These are phyloP conservation scores for Beauveria brongniartii DNA, from an alignment of 2,329 filamentous ascomycete species.

Conservation along the genomic window DNA sequence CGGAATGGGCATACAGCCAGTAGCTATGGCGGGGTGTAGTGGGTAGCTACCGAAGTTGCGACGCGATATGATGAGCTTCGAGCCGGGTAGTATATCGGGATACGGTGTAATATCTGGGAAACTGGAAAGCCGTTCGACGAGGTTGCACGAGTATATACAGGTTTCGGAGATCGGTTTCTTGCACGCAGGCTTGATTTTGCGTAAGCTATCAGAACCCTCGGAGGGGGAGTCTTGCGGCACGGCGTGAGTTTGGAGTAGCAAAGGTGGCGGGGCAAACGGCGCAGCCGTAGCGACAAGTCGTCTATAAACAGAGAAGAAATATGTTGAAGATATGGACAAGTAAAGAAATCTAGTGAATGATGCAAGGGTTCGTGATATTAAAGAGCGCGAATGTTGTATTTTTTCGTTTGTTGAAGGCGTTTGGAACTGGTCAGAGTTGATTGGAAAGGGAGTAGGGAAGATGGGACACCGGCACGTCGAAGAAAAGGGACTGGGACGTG, in stretches of 20 bases:
- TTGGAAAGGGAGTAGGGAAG: neutral
- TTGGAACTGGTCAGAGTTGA: neutral
- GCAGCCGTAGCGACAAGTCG: neutral
- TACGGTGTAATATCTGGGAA: neutral
- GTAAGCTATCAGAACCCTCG: neutral
- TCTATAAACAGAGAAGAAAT: neutral
- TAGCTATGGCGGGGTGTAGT: slow-evolving; percentile 10
- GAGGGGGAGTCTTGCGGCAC: neutral
- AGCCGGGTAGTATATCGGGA: neutral
- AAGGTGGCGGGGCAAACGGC: slow-evolving; percentile 4
- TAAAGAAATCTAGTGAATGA: slow-evolving; percentile 9
- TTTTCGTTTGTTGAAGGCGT: neutral
- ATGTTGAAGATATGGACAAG: neutral
- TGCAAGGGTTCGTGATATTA: neutral
- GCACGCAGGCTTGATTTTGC: neutral
- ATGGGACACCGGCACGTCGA: neutral
- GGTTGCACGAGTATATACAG: neutral
- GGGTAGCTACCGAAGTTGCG: neutral
- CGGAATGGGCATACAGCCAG: slow-evolving; percentile 31
- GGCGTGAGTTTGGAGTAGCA: neutral
- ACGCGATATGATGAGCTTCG: neutral
- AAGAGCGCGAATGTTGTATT: neutral
- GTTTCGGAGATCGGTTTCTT: neutral
- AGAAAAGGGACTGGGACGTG: slow-evolving; percentile 1
- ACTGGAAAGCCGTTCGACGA: neutral